phyloP scores from a whole-genome alignment of 2,329 filamentous ascomycete genomes.

The Chaetomiaceae sp. region DNA sequence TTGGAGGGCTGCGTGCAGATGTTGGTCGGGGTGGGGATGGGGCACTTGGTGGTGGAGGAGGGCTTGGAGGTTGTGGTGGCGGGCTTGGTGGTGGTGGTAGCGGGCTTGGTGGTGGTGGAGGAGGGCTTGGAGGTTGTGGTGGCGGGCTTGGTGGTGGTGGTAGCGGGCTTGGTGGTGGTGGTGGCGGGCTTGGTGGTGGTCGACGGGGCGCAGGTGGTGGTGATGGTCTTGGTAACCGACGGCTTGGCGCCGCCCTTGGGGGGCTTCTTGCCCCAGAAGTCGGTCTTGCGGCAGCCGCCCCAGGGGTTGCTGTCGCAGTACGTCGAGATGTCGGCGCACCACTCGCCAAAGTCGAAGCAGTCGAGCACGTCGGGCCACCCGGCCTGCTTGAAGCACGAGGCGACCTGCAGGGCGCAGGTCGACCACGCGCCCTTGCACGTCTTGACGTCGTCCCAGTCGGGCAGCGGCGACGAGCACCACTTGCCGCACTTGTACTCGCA shows the following conservation, averaged over 20 bases:
- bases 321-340: conserved; percentile 43
- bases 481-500: conserved; percentile 54
- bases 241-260: conserved; percentile 34
- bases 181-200: conserved; percentile 26
- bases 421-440: conserved; percentile 41
- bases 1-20: conserved; percentile 51
- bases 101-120: conserved; percentile 30
- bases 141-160: conserved; percentile 29
- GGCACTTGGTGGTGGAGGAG: conserved; percentile 30
- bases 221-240: conserved; percentile 16
- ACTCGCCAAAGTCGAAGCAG: conserved; percentile 48
- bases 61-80: conserved; percentile 23
- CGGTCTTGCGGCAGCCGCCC: conserved; percentile 36
- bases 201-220: conserved; percentile 22
- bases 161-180: conserved; percentile 31
- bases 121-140: conserved; percentile 25
- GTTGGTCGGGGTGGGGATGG: conserved; percentile 45
- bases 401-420: conserved; percentile 44
- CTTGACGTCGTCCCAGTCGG: conserved; percentile 41
- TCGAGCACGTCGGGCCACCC: conserved; percentile 46
- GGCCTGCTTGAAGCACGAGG: conserved; percentile 48
- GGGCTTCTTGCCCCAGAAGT: conserved; percentile 40
- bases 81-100: conserved; percentile 30
- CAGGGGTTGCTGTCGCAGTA: conserved; percentile 37
- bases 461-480: conserved; percentile 50